These are phyloP conservation scores for Desmodesmus armatus DNA, from an alignment of 139 green algal species.

Conservation along the genomic window DNA sequence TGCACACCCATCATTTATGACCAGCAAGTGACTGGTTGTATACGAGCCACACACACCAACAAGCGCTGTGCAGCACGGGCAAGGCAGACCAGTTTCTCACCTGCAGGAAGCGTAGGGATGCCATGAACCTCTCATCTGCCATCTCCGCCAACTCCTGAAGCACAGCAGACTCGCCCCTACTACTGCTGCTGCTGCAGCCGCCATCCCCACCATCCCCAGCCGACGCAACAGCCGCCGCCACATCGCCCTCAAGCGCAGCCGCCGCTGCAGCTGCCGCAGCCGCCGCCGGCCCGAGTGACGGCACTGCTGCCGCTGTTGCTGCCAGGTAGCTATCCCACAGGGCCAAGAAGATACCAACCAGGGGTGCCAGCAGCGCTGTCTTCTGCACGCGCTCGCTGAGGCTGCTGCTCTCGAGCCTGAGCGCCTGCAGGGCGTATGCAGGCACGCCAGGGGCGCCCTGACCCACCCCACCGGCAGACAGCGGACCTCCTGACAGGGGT, in stretches of 20 bases:
- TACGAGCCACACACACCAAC: slow-evolving; percentile 31
- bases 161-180: background rate
- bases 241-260: background rate
- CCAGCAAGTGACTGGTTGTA: no score
- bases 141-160: slow-evolving; percentile 37
- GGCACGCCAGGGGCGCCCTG: background rate
- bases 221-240: background rate
- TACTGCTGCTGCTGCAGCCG: background rate
- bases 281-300: background rate
- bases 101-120: slow-evolving; percentile 44
- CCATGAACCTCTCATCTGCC: slow-evolving; percentile 42
- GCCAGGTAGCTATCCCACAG: slow-evolving; percentile 37
- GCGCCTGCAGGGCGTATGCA: slow-evolving; percentile 18
- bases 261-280: background rate
- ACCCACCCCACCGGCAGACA: background rate
- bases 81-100: slow-evolving; percentile 9
- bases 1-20: no score
- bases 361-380: slow-evolving; percentile 61
- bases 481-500: no score
- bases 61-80: no score
- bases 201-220: background rate
- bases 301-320: background rate
- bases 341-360: slow-evolving; percentile 69
- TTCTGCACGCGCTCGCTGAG: slow-evolving; percentile 42
- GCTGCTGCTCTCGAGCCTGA: slow-evolving; percentile 36